Evolutionary conservation across 2,329 filamentous ascomycete species (phyloP).

Genomic region (Ceratocystis albifundus): DNA sequence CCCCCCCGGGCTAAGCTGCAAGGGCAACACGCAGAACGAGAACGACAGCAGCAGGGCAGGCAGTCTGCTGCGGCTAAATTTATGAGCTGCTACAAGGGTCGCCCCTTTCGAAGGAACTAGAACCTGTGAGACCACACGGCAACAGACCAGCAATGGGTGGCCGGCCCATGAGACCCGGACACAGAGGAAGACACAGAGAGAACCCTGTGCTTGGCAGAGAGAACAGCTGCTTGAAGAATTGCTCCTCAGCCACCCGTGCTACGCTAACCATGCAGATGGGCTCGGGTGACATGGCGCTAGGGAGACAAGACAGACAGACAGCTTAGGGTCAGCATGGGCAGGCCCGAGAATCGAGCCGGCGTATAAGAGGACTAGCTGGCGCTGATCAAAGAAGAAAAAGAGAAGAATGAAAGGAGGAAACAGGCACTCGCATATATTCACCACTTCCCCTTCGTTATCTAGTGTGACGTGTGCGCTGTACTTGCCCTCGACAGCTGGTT

Average conservation of each 20-base stretch:
- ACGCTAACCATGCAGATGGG: background rate
- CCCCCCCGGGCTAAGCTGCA: too few species aligned
- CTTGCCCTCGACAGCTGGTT: background rate
- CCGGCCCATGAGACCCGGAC: background rate
- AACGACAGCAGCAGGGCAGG: too few species aligned
- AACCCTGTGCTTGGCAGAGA: background rate
- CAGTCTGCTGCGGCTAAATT: too few species aligned
- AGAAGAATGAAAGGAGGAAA: background rate
- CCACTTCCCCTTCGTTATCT: too few species aligned
- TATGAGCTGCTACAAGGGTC: background rate
- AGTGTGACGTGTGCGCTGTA: background rate
- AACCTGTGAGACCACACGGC: background rate
- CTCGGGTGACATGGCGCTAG: conserved; percentile 2
- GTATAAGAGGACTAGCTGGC: background rate
- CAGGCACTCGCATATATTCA: too few species aligned
- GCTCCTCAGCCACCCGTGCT: background rate
- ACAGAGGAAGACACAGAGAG: background rate
- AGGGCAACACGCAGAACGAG: too few species aligned
- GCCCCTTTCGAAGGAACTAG: background rate
- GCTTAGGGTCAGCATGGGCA: background rate
- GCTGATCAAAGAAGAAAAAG: background rate
- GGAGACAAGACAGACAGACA: background rate
- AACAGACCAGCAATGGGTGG: background rate
- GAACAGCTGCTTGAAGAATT: conserved; percentile 1
- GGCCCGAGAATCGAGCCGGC: background rate